A percentile compares a stretch with the other conserved stretches of the same genome.
phyloP scores from a whole-genome alignment of 129 eudicot species.

The Cynara cardunculus region DNA sequence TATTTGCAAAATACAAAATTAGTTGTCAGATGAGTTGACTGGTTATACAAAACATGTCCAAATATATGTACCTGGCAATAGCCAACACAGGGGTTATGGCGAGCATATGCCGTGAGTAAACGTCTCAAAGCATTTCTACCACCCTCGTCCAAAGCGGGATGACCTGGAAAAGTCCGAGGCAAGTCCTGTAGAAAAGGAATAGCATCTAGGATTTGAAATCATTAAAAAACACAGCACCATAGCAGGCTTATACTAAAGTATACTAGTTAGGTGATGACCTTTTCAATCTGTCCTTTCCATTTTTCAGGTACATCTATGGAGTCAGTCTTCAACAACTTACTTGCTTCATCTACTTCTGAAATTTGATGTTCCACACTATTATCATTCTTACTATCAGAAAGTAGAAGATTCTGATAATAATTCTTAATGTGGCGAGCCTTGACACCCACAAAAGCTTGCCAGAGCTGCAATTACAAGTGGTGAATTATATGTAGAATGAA shows the following conservation, averaged over 20 bases:
- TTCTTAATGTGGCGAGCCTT: slow-evolving; percentile 63
- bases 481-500: neutral
- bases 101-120: slow-evolving; percentile 94
- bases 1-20: neutral
- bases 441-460: slow-evolving; percentile 99
- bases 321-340: slow-evolving; percentile 28
- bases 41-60: neutral
- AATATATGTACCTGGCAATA: slow-evolving; percentile 78
- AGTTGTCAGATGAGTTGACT: slow-evolving; percentile 2
- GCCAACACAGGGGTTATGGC: slow-evolving; percentile 94
- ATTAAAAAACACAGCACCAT: neutral
- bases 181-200: slow-evolving; percentile 52
- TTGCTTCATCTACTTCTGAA: slow-evolving; percentile 34
- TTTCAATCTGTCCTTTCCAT: slow-evolving; percentile 95
- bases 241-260: neutral
- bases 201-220: neutral
- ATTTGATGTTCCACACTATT: slow-evolving; percentile 25
- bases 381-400: slow-evolving; percentile 34
- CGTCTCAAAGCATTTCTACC: slow-evolving; percentile 98
- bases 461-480: slow-evolving; percentile 57
- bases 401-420: slow-evolving; percentile 80
- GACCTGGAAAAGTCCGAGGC: slow-evolving; percentile 98
- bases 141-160: slow-evolving; percentile 90
- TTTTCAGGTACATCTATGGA: slow-evolving; percentile 55
- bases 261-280: slow-evolving; percentile 41